These are phyloP conservation scores for Russula earlei DNA, from an alignment of 768 basidiomycete species.

Conservation along the genomic window DNA sequence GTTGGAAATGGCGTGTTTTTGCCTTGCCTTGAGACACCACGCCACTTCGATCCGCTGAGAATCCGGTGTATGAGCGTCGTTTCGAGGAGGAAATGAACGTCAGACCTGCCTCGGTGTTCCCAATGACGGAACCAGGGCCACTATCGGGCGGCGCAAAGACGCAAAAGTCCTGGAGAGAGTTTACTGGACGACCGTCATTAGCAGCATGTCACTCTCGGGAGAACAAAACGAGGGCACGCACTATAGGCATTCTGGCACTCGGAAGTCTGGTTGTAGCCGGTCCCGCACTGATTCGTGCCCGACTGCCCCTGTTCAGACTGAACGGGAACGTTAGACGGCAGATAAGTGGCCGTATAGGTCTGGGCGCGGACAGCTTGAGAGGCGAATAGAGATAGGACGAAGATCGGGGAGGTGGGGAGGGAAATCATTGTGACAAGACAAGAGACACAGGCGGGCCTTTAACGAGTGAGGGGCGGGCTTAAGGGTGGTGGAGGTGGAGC, in stretches of 20 bases:
- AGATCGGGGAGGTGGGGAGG: not conserved
- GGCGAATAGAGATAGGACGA: constrained; percentile 11
- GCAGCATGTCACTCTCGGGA: too few species aligned
- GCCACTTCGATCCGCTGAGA: not conserved
- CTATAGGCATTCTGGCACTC: constrained; percentile 59
- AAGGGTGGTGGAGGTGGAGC: not conserved
- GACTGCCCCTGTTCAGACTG: constrained; percentile 48
- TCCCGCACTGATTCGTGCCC: constrained; percentile 60
- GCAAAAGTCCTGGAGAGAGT: not conserved
- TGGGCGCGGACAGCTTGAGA: constrained; percentile 23
- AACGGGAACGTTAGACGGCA: constrained; percentile 39
- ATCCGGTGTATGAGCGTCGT: not conserved
- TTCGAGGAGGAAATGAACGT: not conserved
- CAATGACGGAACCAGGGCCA: not conserved
- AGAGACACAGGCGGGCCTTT: not conserved
- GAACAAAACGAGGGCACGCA: constrained; percentile 26
- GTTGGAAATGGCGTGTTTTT: not conserved
- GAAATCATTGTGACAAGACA: constrained; percentile 6
- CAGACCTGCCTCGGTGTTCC: not conserved
- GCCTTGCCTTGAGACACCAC: not conserved
- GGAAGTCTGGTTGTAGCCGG: constrained; percentile 42
- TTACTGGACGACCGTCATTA: too few species aligned
- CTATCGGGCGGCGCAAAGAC: not conserved
- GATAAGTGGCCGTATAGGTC: constrained; percentile 39
- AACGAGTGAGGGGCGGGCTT: not conserved